A percentile compares a stretch with the other conserved stretches of the same genome.
These are phyloP conservation scores for Tulasnella sp. DNA, from an alignment of 768 basidiomycete genomes.

Conservation along the genomic window DNA sequence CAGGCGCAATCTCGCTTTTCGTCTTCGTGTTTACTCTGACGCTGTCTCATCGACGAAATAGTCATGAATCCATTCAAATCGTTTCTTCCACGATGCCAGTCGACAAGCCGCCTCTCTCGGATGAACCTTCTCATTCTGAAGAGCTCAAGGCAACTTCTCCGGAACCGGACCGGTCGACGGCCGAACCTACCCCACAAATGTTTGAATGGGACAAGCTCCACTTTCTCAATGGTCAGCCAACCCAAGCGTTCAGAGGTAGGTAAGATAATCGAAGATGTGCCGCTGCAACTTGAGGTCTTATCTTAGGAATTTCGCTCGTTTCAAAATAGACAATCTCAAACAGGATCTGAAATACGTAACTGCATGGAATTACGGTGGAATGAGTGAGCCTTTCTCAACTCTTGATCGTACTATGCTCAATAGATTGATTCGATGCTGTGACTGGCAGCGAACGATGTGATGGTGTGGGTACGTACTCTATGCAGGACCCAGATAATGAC, in stretches of 20 bases:
- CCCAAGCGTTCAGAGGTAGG: not conserved
- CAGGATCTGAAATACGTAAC: conserved; percentile 19
- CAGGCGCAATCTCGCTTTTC: not conserved
- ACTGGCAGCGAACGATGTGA: not conserved
- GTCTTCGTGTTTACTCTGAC: not conserved
- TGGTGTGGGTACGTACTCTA: not conserved
- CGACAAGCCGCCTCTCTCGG: no score
- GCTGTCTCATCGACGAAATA: no score
- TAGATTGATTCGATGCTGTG: not conserved
- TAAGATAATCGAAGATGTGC: not conserved
- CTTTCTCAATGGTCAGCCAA: no score
- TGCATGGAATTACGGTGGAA: conserved; percentile 4
- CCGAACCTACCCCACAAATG: no score
- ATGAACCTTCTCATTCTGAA: no score
- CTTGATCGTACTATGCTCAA: not conserved
- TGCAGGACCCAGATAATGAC: no score
- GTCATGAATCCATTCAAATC: no score
- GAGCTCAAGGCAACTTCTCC: no score
- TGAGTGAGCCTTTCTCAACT: conserved; percentile 12
- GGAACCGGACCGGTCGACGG: no score
- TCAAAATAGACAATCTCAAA: conserved; percentile 23
- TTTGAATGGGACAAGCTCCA: no score
- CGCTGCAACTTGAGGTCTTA: not conserved
- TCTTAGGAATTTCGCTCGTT: not conserved
- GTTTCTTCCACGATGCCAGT: no score